These are phyloP conservation scores for Penicillium argentinense DNA, from an alignment of 495 filamentous ascomycete species.

Conservation along the genomic window DNA sequence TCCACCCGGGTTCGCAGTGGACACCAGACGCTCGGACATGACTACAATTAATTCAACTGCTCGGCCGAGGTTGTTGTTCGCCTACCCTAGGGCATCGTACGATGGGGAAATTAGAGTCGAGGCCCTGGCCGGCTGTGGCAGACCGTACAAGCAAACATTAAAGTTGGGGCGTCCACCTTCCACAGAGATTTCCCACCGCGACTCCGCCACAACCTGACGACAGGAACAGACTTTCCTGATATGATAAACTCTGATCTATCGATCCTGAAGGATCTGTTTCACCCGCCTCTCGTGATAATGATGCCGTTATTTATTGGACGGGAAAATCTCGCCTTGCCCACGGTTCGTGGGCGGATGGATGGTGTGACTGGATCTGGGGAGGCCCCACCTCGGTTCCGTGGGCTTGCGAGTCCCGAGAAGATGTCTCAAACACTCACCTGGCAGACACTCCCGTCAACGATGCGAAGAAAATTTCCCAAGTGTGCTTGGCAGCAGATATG, in stretches of 20 bases:
- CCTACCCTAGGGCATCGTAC: too few relatives aligned
- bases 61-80: not conserved
- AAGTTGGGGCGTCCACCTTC: not conserved
- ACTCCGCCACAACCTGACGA: too few relatives aligned
- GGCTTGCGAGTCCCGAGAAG: not conserved
- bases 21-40: not conserved
- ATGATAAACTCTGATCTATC: too few relatives aligned
- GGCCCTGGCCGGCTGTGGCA: not conserved
- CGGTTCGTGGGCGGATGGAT: not conserved
- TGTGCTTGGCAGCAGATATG: too few relatives aligned
- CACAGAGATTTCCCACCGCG: too few relatives aligned
- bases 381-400: not conserved
- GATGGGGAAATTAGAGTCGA: too few relatives aligned
- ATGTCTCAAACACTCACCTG: constrained; percentile 1
- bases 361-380: not conserved
- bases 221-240: too few relatives aligned
- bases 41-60: not conserved
- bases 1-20: constrained; percentile 11
- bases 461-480: not conserved
- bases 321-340: not conserved
- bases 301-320: too few relatives aligned
- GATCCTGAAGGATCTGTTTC: too few relatives aligned
- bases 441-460: too few relatives aligned
- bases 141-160: not conserved
- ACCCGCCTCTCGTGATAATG: too few relatives aligned